Evolutionary conservation across 2,329 filamentous ascomycete genomes (phyloP), one percentile per base, ranked within the genome.

Genomic region (Coniochaeta pulveracea): DNA sequence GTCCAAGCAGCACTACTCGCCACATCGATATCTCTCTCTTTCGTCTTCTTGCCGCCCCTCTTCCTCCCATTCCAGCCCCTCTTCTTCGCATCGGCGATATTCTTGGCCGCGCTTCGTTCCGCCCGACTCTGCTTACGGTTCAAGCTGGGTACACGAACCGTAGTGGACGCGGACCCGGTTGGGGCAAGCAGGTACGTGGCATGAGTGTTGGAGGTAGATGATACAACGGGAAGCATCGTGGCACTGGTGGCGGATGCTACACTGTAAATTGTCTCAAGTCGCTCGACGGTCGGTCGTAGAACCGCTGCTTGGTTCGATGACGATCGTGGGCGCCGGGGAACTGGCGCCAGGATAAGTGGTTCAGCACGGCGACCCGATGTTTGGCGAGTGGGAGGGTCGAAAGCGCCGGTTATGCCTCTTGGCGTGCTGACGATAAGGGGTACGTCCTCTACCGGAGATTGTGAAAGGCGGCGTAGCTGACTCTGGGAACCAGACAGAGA

Each of bases 401-500:
- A 71, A 1, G 63, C 67, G 3, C 71, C 71, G 0, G 60, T 55
- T 7, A 75, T 60, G 11, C 72, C 72, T 8, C 54, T 61, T 1
- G 71, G 71, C 4, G 72, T 76, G 49, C 71, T 76, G 48, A 76
- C 74, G 34, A 76, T 76, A 17, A 76, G 56, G 4, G 72, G 70
- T 34, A 66, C 63, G 23, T 74, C 69, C 17, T 66, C 55, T 4
- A 41, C 39, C 5, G 46, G 47, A 11, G 49, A 38, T 10, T 47
- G 37, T 35, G 45, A 43, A 32, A 37, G 41, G 36, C 43, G 34
- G 34, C 40, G 38, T 29, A 39, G 30, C 19, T 43, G 39, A 2
- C 14, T 35, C 26, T 8, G 32, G 38, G n/a, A n/a, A n/a, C n/a
- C n/a, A n/a, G n/a, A n/a, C n/a, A n/a, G n/a, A n/a, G n/a, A n/a